These are phyloP conservation scores for Alternaria gansuensis DNA, from an alignment of 2,329 filamentous ascomycete genomes.

Conservation along the genomic window DNA sequence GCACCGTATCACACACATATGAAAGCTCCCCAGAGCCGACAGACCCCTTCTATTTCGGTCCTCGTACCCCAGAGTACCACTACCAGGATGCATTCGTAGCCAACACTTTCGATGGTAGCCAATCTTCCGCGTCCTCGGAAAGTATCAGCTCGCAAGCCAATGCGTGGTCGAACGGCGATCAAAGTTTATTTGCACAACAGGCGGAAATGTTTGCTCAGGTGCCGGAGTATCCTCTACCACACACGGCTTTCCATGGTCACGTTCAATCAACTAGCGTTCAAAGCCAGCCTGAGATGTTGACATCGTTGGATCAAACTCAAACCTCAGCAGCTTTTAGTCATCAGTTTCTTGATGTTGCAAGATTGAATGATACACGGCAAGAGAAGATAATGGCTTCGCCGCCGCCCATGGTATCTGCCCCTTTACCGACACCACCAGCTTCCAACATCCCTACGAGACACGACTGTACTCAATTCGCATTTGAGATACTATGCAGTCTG, in stretches of 20 bases:
- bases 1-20: constrained; percentile 40
- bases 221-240: constrained; percentile 36
- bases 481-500: constrained; percentile 47
- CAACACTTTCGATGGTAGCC: constrained; percentile 42
- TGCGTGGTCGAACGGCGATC: constrained; percentile 47
- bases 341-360: constrained; percentile 37
- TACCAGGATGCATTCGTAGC: constrained; percentile 47
- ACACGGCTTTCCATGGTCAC: constrained; percentile 37
- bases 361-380: constrained; percentile 32
- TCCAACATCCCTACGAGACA: constrained; percentile 39
- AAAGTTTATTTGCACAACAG: constrained; percentile 41
- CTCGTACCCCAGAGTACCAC: constrained; percentile 48
- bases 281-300: constrained; percentile 47
- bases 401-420: constrained; percentile 37
- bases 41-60: constrained; percentile 49
- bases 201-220: constrained; percentile 41
- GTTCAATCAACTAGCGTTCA: constrained; percentile 41
- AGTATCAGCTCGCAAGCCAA: constrained; percentile 34
- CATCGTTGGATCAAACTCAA: constrained; percentile 36
- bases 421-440: constrained; percentile 42
- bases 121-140: constrained; percentile 49
- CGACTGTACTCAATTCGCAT: constrained; percentile 51
- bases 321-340: constrained; percentile 39
- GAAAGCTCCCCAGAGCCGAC: constrained; percentile 51
- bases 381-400: constrained; percentile 40